Evolutionary conservation across 768 basidiomycete genomes (phyloP), one percentile per base, ranked within the genome.

Genomic region (Pisolithus tinctorius): DNA sequence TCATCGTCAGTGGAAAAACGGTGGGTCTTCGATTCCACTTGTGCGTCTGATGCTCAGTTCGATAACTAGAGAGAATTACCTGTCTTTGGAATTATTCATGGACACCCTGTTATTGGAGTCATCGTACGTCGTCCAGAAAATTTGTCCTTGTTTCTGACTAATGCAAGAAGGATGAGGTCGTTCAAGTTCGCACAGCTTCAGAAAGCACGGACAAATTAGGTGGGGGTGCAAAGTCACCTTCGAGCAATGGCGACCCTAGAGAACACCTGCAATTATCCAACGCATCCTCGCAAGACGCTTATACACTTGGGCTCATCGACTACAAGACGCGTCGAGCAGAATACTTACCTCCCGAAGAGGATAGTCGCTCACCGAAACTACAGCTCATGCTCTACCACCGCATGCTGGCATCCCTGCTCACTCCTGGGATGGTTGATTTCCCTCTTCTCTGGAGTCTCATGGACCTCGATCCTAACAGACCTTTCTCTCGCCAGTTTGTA

Each of bases 331-430:
- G 88, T 42, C 69, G 64, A 11, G 62, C 64, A 3, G 53, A 69
- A 1, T 71, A 63, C 13, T 56, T 89, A 1, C 88, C 88, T 1
- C 63, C 72, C 4, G 72, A 81, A 13, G 72, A 75, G 38, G 87
- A 89, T 55, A 74, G 80, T 0, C 62, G 77, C 13, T 63, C 81
- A 1, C 74, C 87, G 0, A 78, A 79, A 6, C 67, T 89, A 34
- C 89, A 92, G 62, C 74, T 91, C 4, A 88, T 88, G 84, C 67
- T 89, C 36, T 92, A 92, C 60, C 76, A 79, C 58, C 79, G 80
- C 16, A 77, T 92, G 47, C 72, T 92, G 36, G 70, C 73, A 20
- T 66, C 68, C 4, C 67, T 88, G 11, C 62, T 83, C 17, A 65
- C 76, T 3, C 71, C 72, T 1, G 55, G 55, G 36, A 47, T 58